Evolutionary conservation across 768 basidiomycete genomes (phyloP).

Genomic region (Tylopilus intermedius): DNA sequence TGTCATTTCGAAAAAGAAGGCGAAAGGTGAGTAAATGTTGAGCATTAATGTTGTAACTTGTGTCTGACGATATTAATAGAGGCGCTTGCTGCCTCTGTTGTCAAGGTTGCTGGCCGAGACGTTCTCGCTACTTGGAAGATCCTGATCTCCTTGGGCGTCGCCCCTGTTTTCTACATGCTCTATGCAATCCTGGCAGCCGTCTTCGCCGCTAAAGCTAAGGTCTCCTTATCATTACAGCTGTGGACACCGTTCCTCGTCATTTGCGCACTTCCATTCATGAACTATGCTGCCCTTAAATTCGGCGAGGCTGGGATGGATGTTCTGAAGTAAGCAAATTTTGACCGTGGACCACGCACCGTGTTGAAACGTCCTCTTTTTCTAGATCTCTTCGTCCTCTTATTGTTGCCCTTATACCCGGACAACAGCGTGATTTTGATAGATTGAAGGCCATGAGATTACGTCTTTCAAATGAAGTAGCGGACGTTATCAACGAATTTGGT

Average conservation of each 20-base stretch:
- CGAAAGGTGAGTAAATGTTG: slow-evolving; percentile 55
- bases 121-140: slow-evolving; percentile 99
- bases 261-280: slow-evolving; percentile 76
- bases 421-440: slow-evolving; percentile 72
- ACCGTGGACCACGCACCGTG: not conserved
- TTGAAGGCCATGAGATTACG: slow-evolving; percentile 68
- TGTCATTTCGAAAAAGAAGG: slow-evolving; percentile 81
- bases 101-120: slow-evolving; percentile 93
- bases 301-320: slow-evolving; percentile 98
- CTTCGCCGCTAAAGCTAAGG: slow-evolving; percentile 62
- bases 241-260: slow-evolving; percentile 77
- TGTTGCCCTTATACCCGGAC: slow-evolving; percentile 83
- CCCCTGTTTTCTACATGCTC: slow-evolving; percentile 78
- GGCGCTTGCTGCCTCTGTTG: slow-evolving; percentile 90
- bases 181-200: slow-evolving; percentile 79
- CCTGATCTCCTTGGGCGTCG: slow-evolving; percentile 85
- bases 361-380: slow-evolving; percentile 6
- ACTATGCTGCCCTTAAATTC: slow-evolving; percentile 91
- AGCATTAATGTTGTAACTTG: not conserved
- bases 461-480: slow-evolving; percentile 80
- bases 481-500: slow-evolving; percentile 82
- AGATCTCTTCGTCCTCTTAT: slow-evolving; percentile 89
- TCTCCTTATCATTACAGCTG: slow-evolving; percentile 58
- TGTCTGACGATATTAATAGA: slow-evolving; percentile 41
- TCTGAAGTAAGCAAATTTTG: slow-evolving; percentile 66